Evolutionary conservation across 306 rosid species (phyloP), one percentile per base, ranked within the genome.

Genomic region (Citrullus mucosospermus): DNA sequence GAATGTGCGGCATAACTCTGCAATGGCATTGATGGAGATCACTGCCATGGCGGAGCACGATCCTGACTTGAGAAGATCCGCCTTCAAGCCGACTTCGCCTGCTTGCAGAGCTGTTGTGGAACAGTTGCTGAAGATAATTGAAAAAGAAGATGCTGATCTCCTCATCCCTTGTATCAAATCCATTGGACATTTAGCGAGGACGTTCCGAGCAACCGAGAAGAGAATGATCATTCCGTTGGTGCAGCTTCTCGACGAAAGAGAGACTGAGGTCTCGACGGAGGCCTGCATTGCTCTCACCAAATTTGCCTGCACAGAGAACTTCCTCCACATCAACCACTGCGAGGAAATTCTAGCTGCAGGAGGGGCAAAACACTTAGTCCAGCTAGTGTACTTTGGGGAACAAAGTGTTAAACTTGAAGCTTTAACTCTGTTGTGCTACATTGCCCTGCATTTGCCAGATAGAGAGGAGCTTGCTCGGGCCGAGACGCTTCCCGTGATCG

Each of bases 1-100:
- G 75, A 88, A 86, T 11, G 99, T 91, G 59, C 89, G 89, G 77
- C 85, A 76, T 77, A 84, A 92, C 86, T 95, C 97, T 12, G 97
- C 99, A 46, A 85, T 95, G 97, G 97, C 99, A 0, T 82, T 95
- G 81, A 92, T 92, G 96, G 97, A 92, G 88, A 95, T 95, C 36
- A 89, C 97, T 0, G 87, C 96, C 0, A 86, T 92, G 76, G 99
- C 99, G 1, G 99, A 92, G 93, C 82, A 80, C 78, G 96, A 95
- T 77, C 75, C 97, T 1, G 97, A 95, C 3, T 81, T 95, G 82
- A 89, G 99, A 85, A 82, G 89, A 70, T 89, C 96, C 0, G 97
- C 99, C 1, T 95, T 95, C 84, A 95, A 95, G 86, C 99, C 99
- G 0, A 95, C 85, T 80, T 87, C 99, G 2, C 96, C 97, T 0